Conservation (phyloP, 306 rosid genomes). For the Inga oerstediana region DNA sequence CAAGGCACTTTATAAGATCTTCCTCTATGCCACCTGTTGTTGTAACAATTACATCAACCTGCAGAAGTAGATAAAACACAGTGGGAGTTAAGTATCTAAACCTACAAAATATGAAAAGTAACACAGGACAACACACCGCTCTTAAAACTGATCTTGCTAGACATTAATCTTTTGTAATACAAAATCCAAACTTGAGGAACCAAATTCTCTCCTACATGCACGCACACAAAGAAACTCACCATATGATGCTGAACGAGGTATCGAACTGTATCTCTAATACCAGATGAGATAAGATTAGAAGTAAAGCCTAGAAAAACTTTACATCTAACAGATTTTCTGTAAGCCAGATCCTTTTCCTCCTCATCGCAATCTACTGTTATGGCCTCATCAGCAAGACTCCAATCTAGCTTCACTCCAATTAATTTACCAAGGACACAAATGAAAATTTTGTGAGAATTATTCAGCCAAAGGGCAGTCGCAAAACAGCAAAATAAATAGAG, state of each 20-base stretch:
- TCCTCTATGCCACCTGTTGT: conserved; percentile 95
- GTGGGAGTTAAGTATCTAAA: not conserved
- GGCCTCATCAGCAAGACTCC: conserved; percentile 82
- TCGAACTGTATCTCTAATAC: conserved; percentile 83
- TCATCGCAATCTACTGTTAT: conserved; percentile 58
- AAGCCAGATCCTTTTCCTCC: conserved; percentile 53
- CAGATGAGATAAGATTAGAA: conserved; percentile 92
- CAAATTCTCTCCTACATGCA: not conserved
- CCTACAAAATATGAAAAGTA: not conserved
- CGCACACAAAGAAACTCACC: conserved; percentile 46
- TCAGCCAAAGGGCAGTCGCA: too few species aligned
- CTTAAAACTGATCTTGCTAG: not conserved
- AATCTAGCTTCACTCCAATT: conserved; percentile 72
- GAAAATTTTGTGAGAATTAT: not conserved
- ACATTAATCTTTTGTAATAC: not conserved
- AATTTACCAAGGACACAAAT: conserved; percentile 18
- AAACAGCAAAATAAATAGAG: not conserved
- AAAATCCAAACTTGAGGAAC: not conserved
- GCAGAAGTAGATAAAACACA: conserved; percentile 11
- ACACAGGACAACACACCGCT: not conserved
- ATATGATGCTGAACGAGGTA: conserved; percentile 81
- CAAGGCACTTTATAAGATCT: conserved; percentile 92
- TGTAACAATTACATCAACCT: conserved; percentile 90
- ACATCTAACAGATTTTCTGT: conserved; percentile 60
- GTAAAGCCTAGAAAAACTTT: conserved; percentile 93